phyloP scores from a whole-genome alignment of 768 basidiomycete species.

The Tulasnella sp. region DNA sequence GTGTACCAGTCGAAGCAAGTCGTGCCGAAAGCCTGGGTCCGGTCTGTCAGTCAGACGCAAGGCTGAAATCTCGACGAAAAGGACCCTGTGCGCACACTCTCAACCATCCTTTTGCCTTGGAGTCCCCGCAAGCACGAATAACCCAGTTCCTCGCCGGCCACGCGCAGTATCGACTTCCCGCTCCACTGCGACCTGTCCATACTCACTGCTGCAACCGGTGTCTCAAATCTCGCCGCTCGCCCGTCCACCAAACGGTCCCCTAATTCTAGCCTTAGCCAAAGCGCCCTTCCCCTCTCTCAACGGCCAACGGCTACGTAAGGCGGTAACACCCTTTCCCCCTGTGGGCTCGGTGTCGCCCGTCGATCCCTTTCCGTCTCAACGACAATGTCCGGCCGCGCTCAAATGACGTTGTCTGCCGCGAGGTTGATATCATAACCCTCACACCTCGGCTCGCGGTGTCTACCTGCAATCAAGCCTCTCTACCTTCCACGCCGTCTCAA shows the following conservation, averaged over 20 bases:
- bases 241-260: neutral
- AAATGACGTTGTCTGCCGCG: neutral
- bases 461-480: too few species aligned
- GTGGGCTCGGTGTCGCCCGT: neutral
- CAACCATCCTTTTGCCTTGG: neutral
- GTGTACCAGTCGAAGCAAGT: neutral
- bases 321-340: neutral
- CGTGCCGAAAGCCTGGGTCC: neutral
- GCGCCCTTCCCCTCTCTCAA: neutral
- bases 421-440: neutral
- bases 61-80: neutral
- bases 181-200: neutral
- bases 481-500: neutral
- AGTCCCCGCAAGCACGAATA: neutral
- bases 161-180: neutral
- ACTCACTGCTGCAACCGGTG: too few species aligned
- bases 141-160: neutral
- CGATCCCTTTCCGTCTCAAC: neutral
- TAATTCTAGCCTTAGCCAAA: neutral
- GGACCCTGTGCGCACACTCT: neutral
- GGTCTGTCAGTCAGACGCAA: neutral
- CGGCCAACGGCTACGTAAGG: neutral
- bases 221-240: neutral
- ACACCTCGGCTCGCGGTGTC: neutral
- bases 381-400: neutral